phyloP scores from a whole-genome alignment of 179 eudicot genomes.

The Beta corolliflora region DNA sequence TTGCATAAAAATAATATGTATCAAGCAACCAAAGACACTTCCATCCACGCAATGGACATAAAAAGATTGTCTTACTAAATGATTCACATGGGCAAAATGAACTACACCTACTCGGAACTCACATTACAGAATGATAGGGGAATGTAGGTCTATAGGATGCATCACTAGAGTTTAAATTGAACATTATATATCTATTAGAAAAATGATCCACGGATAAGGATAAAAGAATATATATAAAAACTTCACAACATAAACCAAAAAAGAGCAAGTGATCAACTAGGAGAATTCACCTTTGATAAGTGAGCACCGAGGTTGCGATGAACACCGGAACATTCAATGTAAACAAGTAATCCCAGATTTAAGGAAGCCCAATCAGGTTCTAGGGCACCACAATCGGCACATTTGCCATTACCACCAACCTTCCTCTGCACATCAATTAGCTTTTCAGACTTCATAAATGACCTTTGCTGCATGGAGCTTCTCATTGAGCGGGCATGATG shows the following conservation, averaged over 20 bases:
- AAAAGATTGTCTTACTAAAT: too few species aligned
- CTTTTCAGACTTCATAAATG: conserved; percentile 64
- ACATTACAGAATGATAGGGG: too few species aligned
- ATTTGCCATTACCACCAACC: conserved; percentile 84
- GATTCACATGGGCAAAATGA: too few species aligned
- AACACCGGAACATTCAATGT: conserved; percentile 99
- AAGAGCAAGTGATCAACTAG: background rate
- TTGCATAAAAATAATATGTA: too few species aligned
- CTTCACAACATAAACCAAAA: background rate
- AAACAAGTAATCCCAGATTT: conserved; percentile 93
- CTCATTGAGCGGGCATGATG: conserved; percentile 65
- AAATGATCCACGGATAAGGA: too few species aligned
- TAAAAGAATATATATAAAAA: too few species aligned
- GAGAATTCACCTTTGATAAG: conserved; percentile 79
- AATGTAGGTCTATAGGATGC: too few species aligned
- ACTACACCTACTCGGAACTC: too few species aligned
- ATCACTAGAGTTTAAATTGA: too few species aligned
- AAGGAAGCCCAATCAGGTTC: conserved; percentile 99
- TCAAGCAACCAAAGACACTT: too few species aligned
- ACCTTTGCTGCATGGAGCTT: conserved; percentile 71
- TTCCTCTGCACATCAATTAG: conserved; percentile 77
- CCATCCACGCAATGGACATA: too few species aligned
- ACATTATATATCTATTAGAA: too few species aligned
- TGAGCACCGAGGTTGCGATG: conserved; percentile 99
- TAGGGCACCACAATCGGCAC: conserved; percentile 98